These are phyloP conservation scores for Vickermania spadyakhi DNA, from an alignment of 208 protist genomes.

Conservation along the genomic window DNA sequence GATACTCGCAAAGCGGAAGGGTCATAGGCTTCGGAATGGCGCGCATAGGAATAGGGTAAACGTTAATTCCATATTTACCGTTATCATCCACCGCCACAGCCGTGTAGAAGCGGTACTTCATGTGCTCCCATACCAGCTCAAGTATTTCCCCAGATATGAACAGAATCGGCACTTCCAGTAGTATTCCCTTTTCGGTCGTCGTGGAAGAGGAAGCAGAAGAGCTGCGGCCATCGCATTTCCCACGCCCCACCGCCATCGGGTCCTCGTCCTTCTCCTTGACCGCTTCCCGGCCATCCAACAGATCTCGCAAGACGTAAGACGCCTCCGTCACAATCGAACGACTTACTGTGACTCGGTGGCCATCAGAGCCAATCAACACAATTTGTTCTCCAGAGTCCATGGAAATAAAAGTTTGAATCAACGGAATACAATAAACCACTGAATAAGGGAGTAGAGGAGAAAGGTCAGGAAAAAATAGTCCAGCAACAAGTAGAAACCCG, in stretches of 20 bases:
- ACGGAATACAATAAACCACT: too few relatives aligned
- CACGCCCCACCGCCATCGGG: not conserved
- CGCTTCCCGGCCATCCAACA: conserved; percentile 52
- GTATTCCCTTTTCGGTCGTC: not conserved
- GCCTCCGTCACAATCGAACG: conserved; percentile 67
- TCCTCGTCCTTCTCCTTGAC: conserved; percentile 1
- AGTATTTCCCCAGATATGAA: conserved; percentile 58
- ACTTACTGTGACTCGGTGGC: conserved; percentile 36
- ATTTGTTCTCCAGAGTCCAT: conserved; percentile 9
- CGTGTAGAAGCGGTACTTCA: conserved; percentile 59
- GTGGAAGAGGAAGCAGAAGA: not conserved
- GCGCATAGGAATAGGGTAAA: conserved; percentile 33
- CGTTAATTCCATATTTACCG: conserved; percentile 17
- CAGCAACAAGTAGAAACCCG: too few relatives aligned
- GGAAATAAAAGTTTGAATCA: too few relatives aligned
- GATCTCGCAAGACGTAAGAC: conserved; percentile 60
- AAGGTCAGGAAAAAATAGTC: too few relatives aligned
- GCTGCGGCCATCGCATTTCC: not conserved
- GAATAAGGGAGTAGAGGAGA: too few relatives aligned
- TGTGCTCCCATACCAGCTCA: conserved; percentile 60
- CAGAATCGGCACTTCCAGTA: conserved; percentile 50
- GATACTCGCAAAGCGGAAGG: conserved; percentile 58
- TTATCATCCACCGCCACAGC: conserved; percentile 27
- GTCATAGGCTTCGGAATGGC: conserved; percentile 68
- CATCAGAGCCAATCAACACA: conserved; percentile 58